Conservation (phyloP, 192 early-diverging fungal genomes). For the Chytriomyces confervae region DNA sequence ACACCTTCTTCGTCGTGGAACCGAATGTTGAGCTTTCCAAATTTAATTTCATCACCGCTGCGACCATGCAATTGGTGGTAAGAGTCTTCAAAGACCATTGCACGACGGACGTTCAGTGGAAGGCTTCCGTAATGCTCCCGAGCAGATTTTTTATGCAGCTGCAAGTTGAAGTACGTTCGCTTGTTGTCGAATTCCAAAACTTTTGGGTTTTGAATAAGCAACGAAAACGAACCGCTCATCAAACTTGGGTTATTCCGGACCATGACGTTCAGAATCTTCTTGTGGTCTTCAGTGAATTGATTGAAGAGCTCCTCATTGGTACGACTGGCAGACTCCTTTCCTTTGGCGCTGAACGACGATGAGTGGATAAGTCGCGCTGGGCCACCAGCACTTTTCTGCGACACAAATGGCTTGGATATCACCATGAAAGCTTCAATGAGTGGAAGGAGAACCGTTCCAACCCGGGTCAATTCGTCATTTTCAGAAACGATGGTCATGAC, state of each 20-base stretch:
- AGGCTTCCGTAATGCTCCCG: conserved; percentile 74
- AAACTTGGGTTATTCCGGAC: conserved; percentile 95
- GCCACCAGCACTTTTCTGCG: conserved; percentile 33
- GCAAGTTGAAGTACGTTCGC: conserved; percentile 95
- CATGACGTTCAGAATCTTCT: conserved; percentile 96
- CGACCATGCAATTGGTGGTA: conserved; percentile 91
- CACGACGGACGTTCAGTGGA: conserved; percentile 88
- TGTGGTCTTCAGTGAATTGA: conserved; percentile 89
- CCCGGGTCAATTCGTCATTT: conserved; percentile 81
- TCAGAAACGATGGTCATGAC: conserved; percentile 76
- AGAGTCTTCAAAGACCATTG: conserved; percentile 96
- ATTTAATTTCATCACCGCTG: conserved; percentile 91
- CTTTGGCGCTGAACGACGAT: conserved; percentile 21
- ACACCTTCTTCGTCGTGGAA: conserved; percentile 98
- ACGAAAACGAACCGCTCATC: conserved; percentile 95
- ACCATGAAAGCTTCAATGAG: conserved; percentile 98
- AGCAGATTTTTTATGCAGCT: conserved; percentile 82
- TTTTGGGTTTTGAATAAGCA: conserved; percentile 96
- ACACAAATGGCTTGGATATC: conserved; percentile 89
- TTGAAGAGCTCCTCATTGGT: conserved; percentile 77
- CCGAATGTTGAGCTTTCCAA: conserved; percentile 88
- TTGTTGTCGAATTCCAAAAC: conserved; percentile 99
- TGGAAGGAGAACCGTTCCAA: conserved; percentile 91
- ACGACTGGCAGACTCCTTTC: conserved; percentile 15
- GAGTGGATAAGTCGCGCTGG: conserved; percentile 23